Base-by-base conservation (phyloP, 2,329 filamentous ascomycete species). In the Alternaria sp. region DNA sequence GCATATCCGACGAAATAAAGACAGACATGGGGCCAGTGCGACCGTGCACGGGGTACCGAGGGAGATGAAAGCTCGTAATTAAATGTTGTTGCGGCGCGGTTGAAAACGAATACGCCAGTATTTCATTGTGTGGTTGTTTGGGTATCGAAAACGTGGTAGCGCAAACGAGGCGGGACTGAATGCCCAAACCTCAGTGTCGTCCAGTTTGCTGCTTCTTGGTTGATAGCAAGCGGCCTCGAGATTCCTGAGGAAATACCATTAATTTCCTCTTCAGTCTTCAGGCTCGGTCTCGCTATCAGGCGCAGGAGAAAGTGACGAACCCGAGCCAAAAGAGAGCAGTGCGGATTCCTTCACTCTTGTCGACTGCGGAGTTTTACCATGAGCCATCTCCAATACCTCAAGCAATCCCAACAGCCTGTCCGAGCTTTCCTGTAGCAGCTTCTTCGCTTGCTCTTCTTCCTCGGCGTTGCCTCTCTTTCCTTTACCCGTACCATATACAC, bases 401-500 rank as follows among this genome's bases (percentile, higher is more conserved):
- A 80, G 30, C 33, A 81, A 58, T 3, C 75, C 71, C 10, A 73
- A 58, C 6, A 84, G 70, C 57, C 81, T 70, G 47, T 72, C 66
- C 10, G 76, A 76, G 60, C 74, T 81, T 14, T 69, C 71, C 30
- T 78, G 66, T 66, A 84, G 59, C 5, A 80, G 50, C 7, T 59
- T 60, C 46, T 74, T 75, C 4, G 77, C 79, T 23, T 79, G 71
- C n/a, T 75, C 75, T 56, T 83, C 81, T 44, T 78, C 77, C 5
- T 68, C 62, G 11, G 66, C 66, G 46, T 75, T 78, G 0, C 74
- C 80, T 63, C 78, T 82, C 68, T 80, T 85, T 55, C 80, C 84
- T 64, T 81, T 82, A 45, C 77, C 82, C 23, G 83, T 83, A 3
- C 75, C 81, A 55, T 78, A 81, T 0, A 82, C 81, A 1, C 78